A percentile compares a stretch with the other conserved stretches of the same genome.
These are phyloP conservation scores for Wallacemonas sp. DNA, from an alignment of 208 protist species.

Conservation along the genomic window DNA sequence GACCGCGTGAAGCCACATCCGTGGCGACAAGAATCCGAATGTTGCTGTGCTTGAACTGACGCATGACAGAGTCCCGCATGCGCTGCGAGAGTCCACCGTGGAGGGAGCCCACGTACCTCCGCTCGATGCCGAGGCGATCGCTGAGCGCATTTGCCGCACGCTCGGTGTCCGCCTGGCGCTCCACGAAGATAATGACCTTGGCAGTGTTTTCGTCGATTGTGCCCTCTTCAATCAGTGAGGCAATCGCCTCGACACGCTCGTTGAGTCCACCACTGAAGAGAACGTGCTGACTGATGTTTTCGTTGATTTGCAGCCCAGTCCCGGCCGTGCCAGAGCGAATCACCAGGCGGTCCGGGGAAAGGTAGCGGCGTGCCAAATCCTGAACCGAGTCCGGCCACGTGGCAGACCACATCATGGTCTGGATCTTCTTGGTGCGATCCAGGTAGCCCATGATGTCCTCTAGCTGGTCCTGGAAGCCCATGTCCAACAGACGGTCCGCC, in stretches of 20 bases:
- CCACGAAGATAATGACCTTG: constrained; percentile 93
- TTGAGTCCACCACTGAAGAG: constrained; percentile 59
- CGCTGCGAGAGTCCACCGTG: constrained; percentile 95
- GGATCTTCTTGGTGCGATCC: constrained; percentile 49
- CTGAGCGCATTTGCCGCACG: constrained; percentile 59
- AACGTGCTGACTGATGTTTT: constrained; percentile 81
- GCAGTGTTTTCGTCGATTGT: constrained; percentile 84
- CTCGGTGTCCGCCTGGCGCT: constrained; percentile 89
- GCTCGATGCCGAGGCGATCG: constrained; percentile 65
- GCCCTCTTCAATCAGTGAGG: constrained; percentile 69
- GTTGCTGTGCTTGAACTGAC: constrained; percentile 85
- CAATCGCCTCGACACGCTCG: constrained; percentile 71
- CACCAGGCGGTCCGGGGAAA: constrained; percentile 76
- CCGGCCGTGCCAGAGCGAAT: constrained; percentile 88
- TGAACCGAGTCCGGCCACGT: constrained; percentile 91
- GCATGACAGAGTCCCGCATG: constrained; percentile 89
- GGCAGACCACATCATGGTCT: constrained; percentile 98
- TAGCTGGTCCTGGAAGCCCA: constrained; percentile 92
- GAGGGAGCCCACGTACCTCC: constrained; percentile 83
- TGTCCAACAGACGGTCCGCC: constrained; percentile 97
- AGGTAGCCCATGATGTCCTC: constrained; percentile 95
- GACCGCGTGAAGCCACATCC: constrained; percentile 92
- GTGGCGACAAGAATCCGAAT: constrained; percentile 93
- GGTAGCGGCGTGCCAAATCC: constrained; percentile 82
- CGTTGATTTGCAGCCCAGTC: constrained; percentile 79